These are phyloP conservation scores for Amanita subjunquillea DNA, from an alignment of 768 basidiomycete species.

Conservation along the genomic window DNA sequence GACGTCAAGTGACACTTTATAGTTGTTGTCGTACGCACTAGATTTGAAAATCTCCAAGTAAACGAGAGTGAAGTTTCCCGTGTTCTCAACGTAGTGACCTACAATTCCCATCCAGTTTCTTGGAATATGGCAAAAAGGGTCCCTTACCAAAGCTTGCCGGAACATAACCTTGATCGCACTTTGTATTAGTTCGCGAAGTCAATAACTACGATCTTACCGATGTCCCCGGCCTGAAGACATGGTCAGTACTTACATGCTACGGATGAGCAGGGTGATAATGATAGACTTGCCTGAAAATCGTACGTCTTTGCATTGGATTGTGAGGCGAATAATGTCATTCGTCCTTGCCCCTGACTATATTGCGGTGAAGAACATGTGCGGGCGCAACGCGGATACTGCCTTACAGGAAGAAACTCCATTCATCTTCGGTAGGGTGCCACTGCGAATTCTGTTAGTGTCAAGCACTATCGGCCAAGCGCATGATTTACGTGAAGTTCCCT, in stretches of 20 bases:
- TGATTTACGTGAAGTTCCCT: constrained; percentile 46
- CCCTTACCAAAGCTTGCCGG: constrained; percentile 42
- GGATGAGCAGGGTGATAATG: background rate
- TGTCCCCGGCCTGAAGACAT: constrained; percentile 37
- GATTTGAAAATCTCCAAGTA: constrained; percentile 58
- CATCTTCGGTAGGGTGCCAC: constrained; percentile 67
- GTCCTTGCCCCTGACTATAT: constrained; percentile 37
- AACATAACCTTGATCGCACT: constrained; percentile 31
- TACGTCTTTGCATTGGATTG: constrained; percentile 44
- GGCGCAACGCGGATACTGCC: constrained; percentile 9
- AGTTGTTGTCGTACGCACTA: constrained; percentile 17
- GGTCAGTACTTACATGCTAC: background rate
- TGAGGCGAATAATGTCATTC: constrained; percentile 48
- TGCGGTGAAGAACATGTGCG: background rate
- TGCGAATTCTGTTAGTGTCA: constrained; percentile 13
- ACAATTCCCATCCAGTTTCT: background rate
- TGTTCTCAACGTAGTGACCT: constrained; percentile 66
- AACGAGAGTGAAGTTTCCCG: constrained; percentile 44
- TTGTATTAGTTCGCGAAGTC: constrained; percentile 2
- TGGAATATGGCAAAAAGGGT: background rate
- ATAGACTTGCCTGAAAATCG: constrained; percentile 36
- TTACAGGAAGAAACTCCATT: constrained; percentile 54
- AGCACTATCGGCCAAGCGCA: background rate
- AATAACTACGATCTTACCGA: constrained; percentile 23
- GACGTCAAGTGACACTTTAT: background rate